These are phyloP conservation scores for Tripterygium wilfordii DNA, from an alignment of 177 flowering plant species.

Conservation along the genomic window DNA sequence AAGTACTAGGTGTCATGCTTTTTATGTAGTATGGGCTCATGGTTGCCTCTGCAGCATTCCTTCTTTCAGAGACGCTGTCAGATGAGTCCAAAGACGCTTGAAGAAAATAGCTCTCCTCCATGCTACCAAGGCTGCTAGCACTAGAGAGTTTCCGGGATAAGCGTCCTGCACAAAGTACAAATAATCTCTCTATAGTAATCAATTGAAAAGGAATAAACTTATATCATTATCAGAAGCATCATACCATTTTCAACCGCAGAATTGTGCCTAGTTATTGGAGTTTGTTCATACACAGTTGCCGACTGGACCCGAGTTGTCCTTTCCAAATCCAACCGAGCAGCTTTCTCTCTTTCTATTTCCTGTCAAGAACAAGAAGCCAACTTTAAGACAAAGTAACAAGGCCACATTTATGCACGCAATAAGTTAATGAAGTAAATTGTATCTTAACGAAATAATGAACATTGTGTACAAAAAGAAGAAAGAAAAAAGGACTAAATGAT, in stretches of 20 bases:
- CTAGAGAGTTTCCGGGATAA: conserved; percentile 70
- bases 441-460: too few species aligned
- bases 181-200: too few species aligned
- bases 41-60: conserved; percentile 42
- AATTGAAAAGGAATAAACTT: too few species aligned
- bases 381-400: too few species aligned
- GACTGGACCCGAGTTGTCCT: conserved; percentile 46
- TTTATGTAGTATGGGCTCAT: conserved; percentile 75
- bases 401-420: too few species aligned
- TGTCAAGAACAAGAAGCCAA: conserved; percentile 12
- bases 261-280: conserved; percentile 40
- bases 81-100: conserved; percentile 93
- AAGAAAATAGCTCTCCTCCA: conserved; percentile 91
- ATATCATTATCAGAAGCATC: neutral
- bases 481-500: too few species aligned
- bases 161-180: conserved; percentile 36
- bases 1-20: conserved; percentile 86
- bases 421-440: too few species aligned
- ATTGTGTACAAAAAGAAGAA: too few species aligned
- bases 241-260: conserved; percentile 71
- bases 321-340: conserved; percentile 77
- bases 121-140: conserved; percentile 84
- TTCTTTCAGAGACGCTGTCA: conserved; percentile 62
- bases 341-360: conserved; percentile 86
- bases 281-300: conserved; percentile 44